These are phyloP conservation scores for Pythium dissotocum DNA, from an alignment of 352 stramenopile genomes.

Conservation along the genomic window DNA sequence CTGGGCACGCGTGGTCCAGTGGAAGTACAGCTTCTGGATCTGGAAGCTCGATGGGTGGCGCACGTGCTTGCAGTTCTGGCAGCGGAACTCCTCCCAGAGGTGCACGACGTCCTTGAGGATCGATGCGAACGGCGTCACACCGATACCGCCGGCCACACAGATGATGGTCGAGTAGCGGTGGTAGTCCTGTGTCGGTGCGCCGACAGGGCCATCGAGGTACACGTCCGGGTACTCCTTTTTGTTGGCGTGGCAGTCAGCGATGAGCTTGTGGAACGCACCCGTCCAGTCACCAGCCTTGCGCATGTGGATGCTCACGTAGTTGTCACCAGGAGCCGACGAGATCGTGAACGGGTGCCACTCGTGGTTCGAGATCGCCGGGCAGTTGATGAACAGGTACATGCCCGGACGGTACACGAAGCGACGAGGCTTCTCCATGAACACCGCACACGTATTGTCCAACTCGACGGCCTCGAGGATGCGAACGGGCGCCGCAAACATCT, in stretches of 20 bases:
- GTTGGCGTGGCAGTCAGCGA: conserved; percentile 62
- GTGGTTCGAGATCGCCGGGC: conserved; percentile 70
- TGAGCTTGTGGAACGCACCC: conserved; percentile 52
- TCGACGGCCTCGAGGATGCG: conserved; percentile 70
- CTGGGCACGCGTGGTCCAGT: conserved; percentile 82
- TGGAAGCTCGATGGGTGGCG: conserved; percentile 69
- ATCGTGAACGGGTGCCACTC: conserved; percentile 94
- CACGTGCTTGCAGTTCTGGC: conserved; percentile 72
- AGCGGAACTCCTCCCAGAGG: conserved; percentile 75
- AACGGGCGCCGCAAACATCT: conserved; percentile 64
- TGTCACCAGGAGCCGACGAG: conserved; percentile 81
- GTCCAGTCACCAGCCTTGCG: conserved; percentile 78
- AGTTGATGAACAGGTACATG: conserved; percentile 91
- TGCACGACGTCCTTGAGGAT: conserved; percentile 81
- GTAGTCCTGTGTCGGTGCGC: conserved; percentile 76
- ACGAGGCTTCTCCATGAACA: conserved; percentile 80
- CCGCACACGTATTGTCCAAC: conserved; percentile 60
- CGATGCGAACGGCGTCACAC: conserved; percentile 81
- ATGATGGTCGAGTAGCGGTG: conserved; percentile 77
- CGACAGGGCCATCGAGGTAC: conserved; percentile 75
- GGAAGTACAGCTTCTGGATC: conserved; percentile 87
- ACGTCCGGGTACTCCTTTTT: conserved; percentile 67
- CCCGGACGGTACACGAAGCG: conserved; percentile 73
- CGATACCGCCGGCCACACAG: conserved; percentile 73
- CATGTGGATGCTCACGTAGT: conserved; percentile 83